Base-by-base conservation (phyloP, 2,329 filamentous ascomycete genomes). In the Sclerotinia glacialis region DNA sequence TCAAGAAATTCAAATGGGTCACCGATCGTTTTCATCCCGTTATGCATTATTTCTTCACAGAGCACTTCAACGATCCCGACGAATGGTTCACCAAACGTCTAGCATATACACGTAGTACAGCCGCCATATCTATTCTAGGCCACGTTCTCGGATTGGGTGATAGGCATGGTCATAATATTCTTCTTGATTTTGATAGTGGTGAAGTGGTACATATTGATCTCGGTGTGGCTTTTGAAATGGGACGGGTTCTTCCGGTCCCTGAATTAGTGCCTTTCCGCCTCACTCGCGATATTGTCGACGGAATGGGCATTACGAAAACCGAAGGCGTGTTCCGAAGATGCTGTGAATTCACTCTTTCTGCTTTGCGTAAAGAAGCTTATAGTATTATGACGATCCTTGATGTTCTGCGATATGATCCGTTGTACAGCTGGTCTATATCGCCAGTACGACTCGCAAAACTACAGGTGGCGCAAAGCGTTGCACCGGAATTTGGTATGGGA, bases 361-460 rank as follows among this genome's bases (percentile, higher is more conserved):
- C 96, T 1, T 82, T 99, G 46, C 89, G 95, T n/a, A 91, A 96
- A 73, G 95, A 99, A 77, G 91, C 91, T 16, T 96, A 97, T 76
- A 93, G 90, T 54, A 99, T 99, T 80, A 98, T 97, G 93, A 98
- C 95, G 0, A 93, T 99, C 64, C 86, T 99, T 26, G 96, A 99
- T 75, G 96, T 99, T 28, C 81, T 99, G 67, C 90, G 96, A n/a
- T 98, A 97, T 78, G 95, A 99, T 82, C 96, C 95, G 1, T 80
- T 99, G 69, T 96, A 98, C 78, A 95, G 88, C 68, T 99, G 95
- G 95, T 94, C 92, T 46, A 88, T 97, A 66, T 95, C 91, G 14
- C 87, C 87, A 0, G 80, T 89, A 44, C 82, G 87, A 26, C 78
- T 89, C 67, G 85, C 86, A 50, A 89, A 88, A 73, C 78, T 89